Evolutionary conservation across 2,329 filamentous ascomycete genomes (phyloP).

Genomic region (Xylariaceae sp.): DNA sequence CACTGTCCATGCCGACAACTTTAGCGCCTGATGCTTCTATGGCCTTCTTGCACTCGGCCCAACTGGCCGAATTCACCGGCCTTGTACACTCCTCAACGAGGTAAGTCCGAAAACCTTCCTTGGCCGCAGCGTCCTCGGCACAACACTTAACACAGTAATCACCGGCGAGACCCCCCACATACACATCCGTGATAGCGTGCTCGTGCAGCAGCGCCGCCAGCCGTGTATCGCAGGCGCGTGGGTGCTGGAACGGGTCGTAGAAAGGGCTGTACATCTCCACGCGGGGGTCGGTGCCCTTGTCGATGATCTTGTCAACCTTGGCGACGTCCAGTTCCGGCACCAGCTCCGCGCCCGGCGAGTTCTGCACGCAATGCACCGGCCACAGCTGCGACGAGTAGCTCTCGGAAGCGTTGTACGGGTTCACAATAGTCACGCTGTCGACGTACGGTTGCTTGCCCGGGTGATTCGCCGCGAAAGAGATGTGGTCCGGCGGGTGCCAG

Average conservation of each 20-base stretch:
- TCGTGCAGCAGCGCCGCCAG: slow-evolving; percentile 54
- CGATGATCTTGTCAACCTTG: slow-evolving; percentile 59
- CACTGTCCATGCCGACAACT: slow-evolving; percentile 53
- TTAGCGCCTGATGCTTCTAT: slow-evolving; percentile 55
- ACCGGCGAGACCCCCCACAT: slow-evolving; percentile 75
- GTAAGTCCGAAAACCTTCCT: slow-evolving; percentile 69
- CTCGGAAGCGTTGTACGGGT: slow-evolving; percentile 59
- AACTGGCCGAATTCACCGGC: slow-evolving; percentile 59
- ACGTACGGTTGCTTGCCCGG: slow-evolving; percentile 59
- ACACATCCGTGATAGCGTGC: slow-evolving; percentile 67
- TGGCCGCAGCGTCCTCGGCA: slow-evolving; percentile 63
- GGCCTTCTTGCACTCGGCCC: slow-evolving; percentile 49
- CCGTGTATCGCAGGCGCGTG: slow-evolving; percentile 55
- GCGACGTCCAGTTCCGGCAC: slow-evolving; percentile 61
- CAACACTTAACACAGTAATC: slow-evolving; percentile 87
- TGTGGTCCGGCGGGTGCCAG: slow-evolving; percentile 76
- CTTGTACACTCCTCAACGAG: slow-evolving; percentile 74
- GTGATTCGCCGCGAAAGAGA: slow-evolving; percentile 87
- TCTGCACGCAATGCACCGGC: slow-evolving; percentile 84
- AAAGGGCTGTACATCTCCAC: slow-evolving; percentile 97
- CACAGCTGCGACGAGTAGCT: slow-evolving; percentile 67
- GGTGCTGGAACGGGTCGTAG: slow-evolving; percentile 66
- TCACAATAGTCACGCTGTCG: slow-evolving; percentile 57
- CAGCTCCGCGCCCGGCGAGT: slow-evolving; percentile 65
- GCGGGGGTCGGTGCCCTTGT: slow-evolving; percentile 68